Conservation (phyloP, 495 filamentous ascomycete species). For the Penicillium fimorum region DNA sequence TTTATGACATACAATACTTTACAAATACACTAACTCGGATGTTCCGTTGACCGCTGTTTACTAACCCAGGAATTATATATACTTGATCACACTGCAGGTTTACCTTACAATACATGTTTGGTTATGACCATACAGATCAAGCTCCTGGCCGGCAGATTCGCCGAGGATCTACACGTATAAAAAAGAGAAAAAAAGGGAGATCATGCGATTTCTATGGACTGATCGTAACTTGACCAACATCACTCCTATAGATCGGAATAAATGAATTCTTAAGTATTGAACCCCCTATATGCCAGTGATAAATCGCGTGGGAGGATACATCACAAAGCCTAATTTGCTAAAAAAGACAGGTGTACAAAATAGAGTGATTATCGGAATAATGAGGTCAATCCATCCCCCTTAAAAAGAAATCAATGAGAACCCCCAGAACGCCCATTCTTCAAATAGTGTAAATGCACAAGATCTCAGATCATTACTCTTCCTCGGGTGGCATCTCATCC, state of each 20-base stretch:
- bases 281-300: conserved; percentile 16
- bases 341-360: conserved; percentile 9
- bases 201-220: conserved; percentile 9
- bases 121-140: conserved; percentile 6
- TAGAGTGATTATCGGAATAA: background rate
- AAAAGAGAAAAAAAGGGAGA: conserved; percentile 6
- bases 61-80: background rate
- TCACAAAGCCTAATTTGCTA: conserved; percentile 30
- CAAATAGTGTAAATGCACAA: conserved; percentile 8
- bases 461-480: conserved; percentile 60
- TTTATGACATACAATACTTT: conserved; percentile 10
- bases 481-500: conserved; percentile 94
- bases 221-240: background rate
- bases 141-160: conserved; percentile 6
- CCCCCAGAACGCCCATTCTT: conserved; percentile 21
- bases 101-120: background rate
- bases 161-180: conserved; percentile 9
- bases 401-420: conserved; percentile 11
- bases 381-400: conserved; percentile 4
- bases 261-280: conserved; percentile 1
- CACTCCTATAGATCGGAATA: too few species aligned
- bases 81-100: background rate
- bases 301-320: conserved; percentile 28
- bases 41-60: background rate
- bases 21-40: background rate